phyloP scores from a whole-genome alignment of 495 filamentous ascomycete species.

The Lasiosphaeria miniovina region DNA sequence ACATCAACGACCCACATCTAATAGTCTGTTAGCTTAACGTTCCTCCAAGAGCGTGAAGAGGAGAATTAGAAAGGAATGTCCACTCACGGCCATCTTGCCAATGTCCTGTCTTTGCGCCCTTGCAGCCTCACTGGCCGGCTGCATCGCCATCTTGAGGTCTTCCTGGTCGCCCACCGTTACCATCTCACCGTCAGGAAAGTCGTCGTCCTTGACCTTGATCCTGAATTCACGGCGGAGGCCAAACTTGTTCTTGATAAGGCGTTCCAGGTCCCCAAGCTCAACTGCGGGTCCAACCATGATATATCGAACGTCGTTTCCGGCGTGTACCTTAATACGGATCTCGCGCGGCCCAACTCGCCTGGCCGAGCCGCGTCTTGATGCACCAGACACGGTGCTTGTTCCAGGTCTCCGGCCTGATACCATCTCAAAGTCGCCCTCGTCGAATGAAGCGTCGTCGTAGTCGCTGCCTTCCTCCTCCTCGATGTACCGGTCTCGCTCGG shows the following conservation, averaged over 20 bases:
- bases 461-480: conserved; percentile 71
- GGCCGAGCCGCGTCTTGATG: conserved; percentile 40
- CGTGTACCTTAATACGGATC: conserved; percentile 87
- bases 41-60: neutral
- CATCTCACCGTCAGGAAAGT: conserved; percentile 75
- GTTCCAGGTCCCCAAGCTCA: conserved; percentile 72
- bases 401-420: conserved; percentile 49
- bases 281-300: conserved; percentile 76
- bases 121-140: conserved; percentile 61
- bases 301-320: conserved; percentile 81
- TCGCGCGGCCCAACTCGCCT: conserved; percentile 51
- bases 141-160: conserved; percentile 84
- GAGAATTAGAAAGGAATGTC: neutral
- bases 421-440: conserved; percentile 84
- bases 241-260: conserved; percentile 81
- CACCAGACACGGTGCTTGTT: conserved; percentile 36
- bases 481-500: conserved; percentile 57
- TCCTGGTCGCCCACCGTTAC: conserved; percentile 97
- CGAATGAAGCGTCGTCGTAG: conserved; percentile 64
- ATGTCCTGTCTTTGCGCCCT: conserved; percentile 73
- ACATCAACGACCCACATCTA: neutral
- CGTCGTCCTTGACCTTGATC: conserved; percentile 82
- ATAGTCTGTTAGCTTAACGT: neutral
- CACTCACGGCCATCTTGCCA: conserved; percentile 92
- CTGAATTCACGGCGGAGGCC: conserved; percentile 65